These are phyloP conservation scores for Penicillium sclerotiorum DNA, from an alignment of 2,329 filamentous ascomycete genomes.

Conservation along the genomic window DNA sequence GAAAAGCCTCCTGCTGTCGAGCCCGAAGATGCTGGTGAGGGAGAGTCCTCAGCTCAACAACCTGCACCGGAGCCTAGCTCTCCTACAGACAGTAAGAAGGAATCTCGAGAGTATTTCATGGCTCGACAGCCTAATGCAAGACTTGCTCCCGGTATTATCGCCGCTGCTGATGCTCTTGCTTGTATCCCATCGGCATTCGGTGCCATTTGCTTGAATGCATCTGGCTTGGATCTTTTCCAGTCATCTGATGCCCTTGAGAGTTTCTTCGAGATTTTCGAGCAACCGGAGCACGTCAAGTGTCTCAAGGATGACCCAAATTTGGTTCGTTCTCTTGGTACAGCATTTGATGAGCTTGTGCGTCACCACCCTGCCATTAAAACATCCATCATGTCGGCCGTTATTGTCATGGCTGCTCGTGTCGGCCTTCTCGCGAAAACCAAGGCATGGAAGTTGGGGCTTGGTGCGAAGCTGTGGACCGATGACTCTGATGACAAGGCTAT, in stretches of 20 bases:
- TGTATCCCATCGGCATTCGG: constrained; percentile 87
- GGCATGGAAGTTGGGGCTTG: constrained; percentile 69
- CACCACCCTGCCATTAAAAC: constrained; percentile 85
- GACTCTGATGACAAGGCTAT: constrained; percentile 61
- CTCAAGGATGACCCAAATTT: constrained; percentile 76
- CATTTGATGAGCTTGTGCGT: constrained; percentile 90
- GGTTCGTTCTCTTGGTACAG: constrained; percentile 73
- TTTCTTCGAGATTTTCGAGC: constrained; percentile 97
- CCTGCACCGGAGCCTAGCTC: constrained; percentile 37
- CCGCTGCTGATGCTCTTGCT: constrained; percentile 85
- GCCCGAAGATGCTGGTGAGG: constrained; percentile 27
- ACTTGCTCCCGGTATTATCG: constrained; percentile 72
- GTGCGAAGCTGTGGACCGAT: constrained; percentile 74
- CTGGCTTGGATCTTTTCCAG: constrained; percentile 84
- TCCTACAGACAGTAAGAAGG: constrained; percentile 22
- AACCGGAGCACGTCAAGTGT: constrained; percentile 80
- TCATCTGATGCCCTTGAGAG: constrained; percentile 78
- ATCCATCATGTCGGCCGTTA: constrained; percentile 79
- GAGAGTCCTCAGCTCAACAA: constrained; percentile 41
- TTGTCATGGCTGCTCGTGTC: constrained; percentile 85
- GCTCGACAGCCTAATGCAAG: constrained; percentile 32
- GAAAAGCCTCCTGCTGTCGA: constrained; percentile 35
- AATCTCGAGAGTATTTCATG: constrained; percentile 34
- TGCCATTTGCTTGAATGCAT: constrained; percentile 87
- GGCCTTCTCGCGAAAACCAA: constrained; percentile 72